Evolutionary conservation across 78 protist genomes (phyloP).

Genomic region (Isochrysis galbana): DNA sequence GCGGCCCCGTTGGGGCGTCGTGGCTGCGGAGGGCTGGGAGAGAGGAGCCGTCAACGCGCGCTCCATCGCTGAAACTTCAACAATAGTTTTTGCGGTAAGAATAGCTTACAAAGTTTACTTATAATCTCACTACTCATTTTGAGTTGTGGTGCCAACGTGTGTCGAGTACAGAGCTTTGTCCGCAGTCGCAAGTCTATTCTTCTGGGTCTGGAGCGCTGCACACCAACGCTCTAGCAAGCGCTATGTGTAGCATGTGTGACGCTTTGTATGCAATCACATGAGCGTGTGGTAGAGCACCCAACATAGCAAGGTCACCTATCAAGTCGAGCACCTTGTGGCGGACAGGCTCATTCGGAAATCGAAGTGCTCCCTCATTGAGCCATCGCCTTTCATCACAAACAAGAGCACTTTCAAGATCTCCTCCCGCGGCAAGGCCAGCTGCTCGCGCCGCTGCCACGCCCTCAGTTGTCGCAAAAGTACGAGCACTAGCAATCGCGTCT

Average conservation of each 20-base stretch:
- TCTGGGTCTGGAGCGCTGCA: too few species aligned
- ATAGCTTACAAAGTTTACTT: too few species aligned
- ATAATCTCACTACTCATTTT: too few species aligned
- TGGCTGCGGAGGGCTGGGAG: too few species aligned
- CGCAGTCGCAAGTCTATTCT: too few species aligned
- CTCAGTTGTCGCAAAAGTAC: neutral
- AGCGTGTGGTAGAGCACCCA: neutral
- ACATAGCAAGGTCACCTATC: neutral
- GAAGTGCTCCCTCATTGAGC: neutral
- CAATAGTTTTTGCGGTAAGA: too few species aligned
- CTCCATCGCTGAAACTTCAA: too few species aligned
- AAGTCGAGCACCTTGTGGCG: slow-evolving; percentile 30
- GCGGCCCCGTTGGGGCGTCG: too few species aligned
- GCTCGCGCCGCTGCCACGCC: neutral
- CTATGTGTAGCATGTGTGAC: neutral
- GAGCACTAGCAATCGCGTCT: neutral
- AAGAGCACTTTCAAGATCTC: neutral
- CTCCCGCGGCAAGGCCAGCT: neutral
- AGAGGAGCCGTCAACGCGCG: too few species aligned
- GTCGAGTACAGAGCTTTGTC: too few species aligned
- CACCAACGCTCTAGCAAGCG: neutral
- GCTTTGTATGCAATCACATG: neutral
- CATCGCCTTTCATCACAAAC: neutral
- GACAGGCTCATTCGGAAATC: neutral
- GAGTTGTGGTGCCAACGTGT: too few species aligned